phyloP scores from a whole-genome alignment of 176 grass and related monocot genomes.

The Pharus latifolius region DNA sequence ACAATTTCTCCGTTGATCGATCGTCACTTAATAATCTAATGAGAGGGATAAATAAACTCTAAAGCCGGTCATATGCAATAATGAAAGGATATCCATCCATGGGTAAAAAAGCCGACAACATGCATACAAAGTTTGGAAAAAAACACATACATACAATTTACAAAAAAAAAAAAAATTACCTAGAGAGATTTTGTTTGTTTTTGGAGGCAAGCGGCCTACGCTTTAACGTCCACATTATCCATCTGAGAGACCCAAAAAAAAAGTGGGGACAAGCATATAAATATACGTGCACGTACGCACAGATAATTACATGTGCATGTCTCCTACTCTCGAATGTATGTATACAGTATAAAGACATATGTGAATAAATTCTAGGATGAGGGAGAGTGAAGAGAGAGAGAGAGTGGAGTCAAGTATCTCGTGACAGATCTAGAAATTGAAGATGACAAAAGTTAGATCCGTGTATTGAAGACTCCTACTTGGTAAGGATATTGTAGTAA shows the following conservation, averaged over 20 bases:
- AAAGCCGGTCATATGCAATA: no score
- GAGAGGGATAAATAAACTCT: no score
- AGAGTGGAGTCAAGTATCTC: constrained; percentile 23
- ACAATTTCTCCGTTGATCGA: no score
- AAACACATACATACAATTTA: no score
- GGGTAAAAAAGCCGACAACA: no score
- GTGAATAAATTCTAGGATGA: constrained; percentile 27
- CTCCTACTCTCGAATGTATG: not conserved
- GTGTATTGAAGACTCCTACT: not conserved
- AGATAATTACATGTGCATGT: not conserved
- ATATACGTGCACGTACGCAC: not conserved
- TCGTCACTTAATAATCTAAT: no score
- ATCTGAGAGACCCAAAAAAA: not conserved
- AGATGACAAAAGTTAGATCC: constrained; percentile 23
- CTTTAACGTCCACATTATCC: not conserved
- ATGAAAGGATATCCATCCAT: no score
- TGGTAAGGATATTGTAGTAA: no score
- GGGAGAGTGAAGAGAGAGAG: not conserved
- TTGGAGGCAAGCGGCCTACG: not conserved
- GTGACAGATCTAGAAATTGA: constrained; percentile 30
- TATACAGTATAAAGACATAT: not conserved
- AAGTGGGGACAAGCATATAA: not conserved
- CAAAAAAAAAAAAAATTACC: no score
- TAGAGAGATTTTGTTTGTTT: no score
- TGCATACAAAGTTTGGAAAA: no score